phyloP scores from a whole-genome alignment of 164 flowering plant genomes.

The Vitis vinifera region DNA sequence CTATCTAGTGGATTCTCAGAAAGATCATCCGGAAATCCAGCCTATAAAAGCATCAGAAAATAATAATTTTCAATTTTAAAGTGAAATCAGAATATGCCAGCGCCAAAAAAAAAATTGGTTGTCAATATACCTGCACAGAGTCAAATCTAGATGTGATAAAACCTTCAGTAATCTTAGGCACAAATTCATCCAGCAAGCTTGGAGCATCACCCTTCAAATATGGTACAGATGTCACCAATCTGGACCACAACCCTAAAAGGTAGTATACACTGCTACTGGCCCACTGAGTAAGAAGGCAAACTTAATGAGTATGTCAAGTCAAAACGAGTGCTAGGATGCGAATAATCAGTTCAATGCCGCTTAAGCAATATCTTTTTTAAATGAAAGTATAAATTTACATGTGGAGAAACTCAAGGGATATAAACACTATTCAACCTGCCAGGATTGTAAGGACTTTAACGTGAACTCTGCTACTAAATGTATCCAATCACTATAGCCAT shows the following conservation, averaged over 20 bases:
- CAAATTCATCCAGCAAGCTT: conserved; percentile 90
- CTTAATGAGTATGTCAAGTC: conserved; percentile 9
- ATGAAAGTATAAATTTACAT: neutral
- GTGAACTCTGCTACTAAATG: conserved; percentile 94
- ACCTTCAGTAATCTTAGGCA: conserved; percentile 91
- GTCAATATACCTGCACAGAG: conserved; percentile 73
- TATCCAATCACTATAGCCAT: conserved; percentile 97
- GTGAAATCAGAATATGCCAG: neutral
- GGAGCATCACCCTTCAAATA: conserved; percentile 93
- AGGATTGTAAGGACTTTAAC: conserved; percentile 83
- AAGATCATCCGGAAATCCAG: conserved; percentile 76
- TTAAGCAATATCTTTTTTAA: too few relatives aligned
- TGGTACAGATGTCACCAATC: conserved; percentile 95
- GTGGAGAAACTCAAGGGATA: neutral
- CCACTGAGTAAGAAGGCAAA: conserved; percentile 61
- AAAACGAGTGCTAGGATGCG: too few relatives aligned
- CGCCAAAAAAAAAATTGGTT: neutral
- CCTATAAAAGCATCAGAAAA: conserved; percentile 39
- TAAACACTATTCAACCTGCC: conserved; percentile 68
- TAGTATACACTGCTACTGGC: conserved; percentile 99
- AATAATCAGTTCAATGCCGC: too few relatives aligned
- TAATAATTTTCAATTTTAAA: neutral
- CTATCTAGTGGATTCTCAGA: conserved; percentile 91
- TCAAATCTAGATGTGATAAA: conserved; percentile 94
- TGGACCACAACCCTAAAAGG: conserved; percentile 94